A percentile compares a stretch with the other conserved stretches of the same genome.
phyloP scores from a whole-genome alignment of 768 basidiomycete genomes.

The Trametes villosa region DNA sequence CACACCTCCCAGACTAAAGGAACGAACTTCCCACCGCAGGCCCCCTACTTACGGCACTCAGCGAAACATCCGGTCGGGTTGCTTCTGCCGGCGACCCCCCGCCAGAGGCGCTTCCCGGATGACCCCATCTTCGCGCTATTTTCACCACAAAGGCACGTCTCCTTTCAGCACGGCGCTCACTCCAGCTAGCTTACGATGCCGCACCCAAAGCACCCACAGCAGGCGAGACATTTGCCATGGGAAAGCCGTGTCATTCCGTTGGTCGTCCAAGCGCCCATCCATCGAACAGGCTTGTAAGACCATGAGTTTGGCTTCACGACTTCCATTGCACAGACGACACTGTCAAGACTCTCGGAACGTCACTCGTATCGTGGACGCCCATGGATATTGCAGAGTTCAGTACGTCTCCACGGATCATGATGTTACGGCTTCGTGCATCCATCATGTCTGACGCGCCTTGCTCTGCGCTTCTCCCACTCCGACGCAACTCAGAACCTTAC shows the following conservation, averaged over 20 bases:
- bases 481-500: neutral
- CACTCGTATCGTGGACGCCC: neutral
- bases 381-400: constrained; percentile 2
- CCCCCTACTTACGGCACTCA: neutral
- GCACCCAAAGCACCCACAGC: neutral
- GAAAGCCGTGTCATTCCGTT: too few species aligned
- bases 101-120: neutral
- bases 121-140: neutral
- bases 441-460: neutral
- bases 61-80: neutral
- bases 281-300: too few species aligned
- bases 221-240: too few species aligned
- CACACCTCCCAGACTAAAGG: too few species aligned
- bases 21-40: too few species aligned
- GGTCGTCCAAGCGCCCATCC: too few species aligned
- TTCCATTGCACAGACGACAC: too few species aligned
- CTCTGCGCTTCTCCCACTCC: too few species aligned
- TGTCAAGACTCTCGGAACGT: too few species aligned
- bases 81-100: too few species aligned
- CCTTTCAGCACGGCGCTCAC: neutral
- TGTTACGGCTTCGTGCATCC: neutral
- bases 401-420: constrained; percentile 4
- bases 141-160: neutral
- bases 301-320: too few species aligned
- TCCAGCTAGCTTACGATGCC: neutral